A percentile compares a stretch with the other conserved stretches of the same genome.
Evolutionary conservation across 345 rosid genomes (phyloP).

Genomic region (Cardamine resedifolia): DNA sequence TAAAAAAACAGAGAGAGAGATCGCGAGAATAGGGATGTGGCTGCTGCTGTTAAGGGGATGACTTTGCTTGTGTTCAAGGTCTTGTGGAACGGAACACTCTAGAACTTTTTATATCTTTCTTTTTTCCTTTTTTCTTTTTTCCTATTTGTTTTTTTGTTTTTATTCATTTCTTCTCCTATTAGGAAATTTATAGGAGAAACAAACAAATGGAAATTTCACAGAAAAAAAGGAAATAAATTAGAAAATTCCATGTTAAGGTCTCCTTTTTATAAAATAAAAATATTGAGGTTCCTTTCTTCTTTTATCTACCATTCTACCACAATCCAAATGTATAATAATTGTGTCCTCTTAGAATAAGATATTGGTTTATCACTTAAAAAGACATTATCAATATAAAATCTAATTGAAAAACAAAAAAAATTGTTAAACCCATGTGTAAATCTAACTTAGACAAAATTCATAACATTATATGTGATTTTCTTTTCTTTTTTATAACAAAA

Average conservation of each 20-base stretch:
- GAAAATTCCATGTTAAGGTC: not conserved
- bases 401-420: too few relatives aligned
- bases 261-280: not conserved
- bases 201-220: not conserved
- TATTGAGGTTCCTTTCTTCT: not conserved
- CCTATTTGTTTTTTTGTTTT: not conserved
- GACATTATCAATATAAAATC: not conserved
- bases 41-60: slow-evolving; percentile 10
- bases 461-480: not conserved
- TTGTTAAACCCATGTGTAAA: too few relatives aligned
- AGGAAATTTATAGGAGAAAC: not conserved
- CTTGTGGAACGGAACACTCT: slow-evolving; percentile 35
- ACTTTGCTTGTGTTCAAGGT: slow-evolving; percentile 34
- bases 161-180: slow-evolving; percentile 1
- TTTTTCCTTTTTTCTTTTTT: not conserved
- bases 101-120: slow-evolving; percentile 25
- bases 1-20: not conserved
- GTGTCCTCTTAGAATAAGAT: not conserved
- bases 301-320: too few relatives aligned
- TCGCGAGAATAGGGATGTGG: slow-evolving; percentile 14
- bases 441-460: not conserved
- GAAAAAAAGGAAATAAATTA: not conserved
- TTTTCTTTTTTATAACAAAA: too few relatives aligned
- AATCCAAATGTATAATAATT: not conserved
- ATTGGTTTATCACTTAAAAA: not conserved